Evolutionary conservation across 495 filamentous ascomycete genomes (phyloP), one percentile per base, ranked within the genome.

Genomic region (Aspergillus funiculosus): DNA sequence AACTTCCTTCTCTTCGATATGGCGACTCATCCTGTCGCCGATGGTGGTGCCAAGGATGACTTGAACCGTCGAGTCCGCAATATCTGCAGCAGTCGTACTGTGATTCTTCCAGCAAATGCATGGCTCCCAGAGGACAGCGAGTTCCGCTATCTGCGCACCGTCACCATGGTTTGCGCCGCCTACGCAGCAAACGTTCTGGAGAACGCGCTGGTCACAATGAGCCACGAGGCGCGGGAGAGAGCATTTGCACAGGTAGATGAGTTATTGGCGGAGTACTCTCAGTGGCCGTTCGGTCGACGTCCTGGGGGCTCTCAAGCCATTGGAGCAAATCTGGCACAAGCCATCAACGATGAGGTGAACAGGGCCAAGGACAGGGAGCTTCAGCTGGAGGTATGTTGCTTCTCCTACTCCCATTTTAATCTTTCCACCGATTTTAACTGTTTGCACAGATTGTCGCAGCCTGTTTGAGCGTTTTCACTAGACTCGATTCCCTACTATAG

Each of bases 1-100:
- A 98, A 98, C 71, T 98, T 98, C 69, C 78, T 98, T 53, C 85
- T 98, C 41, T 98, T 98, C 71, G 92, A 98, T 71, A 98, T 98
- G 92, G 92, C 92, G 9, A 98, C 92, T 32, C 92, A 97, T 64
- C 92, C 92, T n/a, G 89, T 98, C 21, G 92, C 87, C 48, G 92
- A 97, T 62, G 86, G 87, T 50, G 91, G 89, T 55, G 92, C 92
- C 41, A 98, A 98, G 70, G 92, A 98, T 54, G 92, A 98, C 69
- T 88, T 98, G 54, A 80, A 91, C 55, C 79, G 85, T 57, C 83
- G 92, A 50, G 92, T 96, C 42, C 83, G 92, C 59, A 92, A 87
- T 63, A 81, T 95, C 40, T 81, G 96, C 55, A 96, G 88, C 46
- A 87, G 87, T 63, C 82, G 92, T 49, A 97, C 94, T 32, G 89